Evolutionary conservation across 495 filamentous ascomycete genomes (phyloP).

Genomic region (Pyrenula massariospora): DNA sequence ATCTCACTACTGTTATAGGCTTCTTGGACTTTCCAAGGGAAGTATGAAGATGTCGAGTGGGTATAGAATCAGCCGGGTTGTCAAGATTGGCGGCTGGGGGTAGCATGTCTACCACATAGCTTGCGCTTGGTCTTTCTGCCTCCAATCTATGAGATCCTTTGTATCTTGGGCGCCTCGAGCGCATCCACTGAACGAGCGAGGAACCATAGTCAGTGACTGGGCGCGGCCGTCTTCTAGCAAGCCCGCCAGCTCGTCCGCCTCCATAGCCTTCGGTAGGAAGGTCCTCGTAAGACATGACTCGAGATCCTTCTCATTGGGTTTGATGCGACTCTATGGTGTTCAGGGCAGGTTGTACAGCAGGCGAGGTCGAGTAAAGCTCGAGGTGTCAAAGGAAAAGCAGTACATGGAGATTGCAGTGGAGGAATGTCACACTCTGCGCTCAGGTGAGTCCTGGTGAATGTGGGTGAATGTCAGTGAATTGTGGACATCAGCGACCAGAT

Average conservation of each 20-base stretch:
- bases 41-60: conserved; percentile 81
- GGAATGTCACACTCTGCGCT: no score
- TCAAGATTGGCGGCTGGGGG: conserved; percentile 65
- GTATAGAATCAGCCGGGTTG: conserved; percentile 70
- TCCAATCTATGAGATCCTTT: conserved; percentile 56
- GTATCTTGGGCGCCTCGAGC: conserved; percentile 66
- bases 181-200: conserved; percentile 88
- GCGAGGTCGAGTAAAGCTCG: no score
- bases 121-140: conserved; percentile 70
- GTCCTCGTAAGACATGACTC: not conserved
- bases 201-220: conserved; percentile 94
- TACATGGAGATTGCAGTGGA: no score
- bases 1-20: conserved; percentile 91
- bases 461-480: no score
- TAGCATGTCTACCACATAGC: conserved; percentile 85
- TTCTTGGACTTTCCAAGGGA: conserved; percentile 97
- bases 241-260: not conserved
- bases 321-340: not conserved
- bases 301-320: not conserved
- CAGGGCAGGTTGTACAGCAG: no score
- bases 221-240: conserved; percentile 27
- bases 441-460: no score
- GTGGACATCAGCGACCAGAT: no score
- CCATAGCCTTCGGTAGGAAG: not conserved
- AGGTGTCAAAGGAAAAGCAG: no score